Conservation (phyloP, 768 basidiomycete species). For the Kwoniella sp. region DNA sequence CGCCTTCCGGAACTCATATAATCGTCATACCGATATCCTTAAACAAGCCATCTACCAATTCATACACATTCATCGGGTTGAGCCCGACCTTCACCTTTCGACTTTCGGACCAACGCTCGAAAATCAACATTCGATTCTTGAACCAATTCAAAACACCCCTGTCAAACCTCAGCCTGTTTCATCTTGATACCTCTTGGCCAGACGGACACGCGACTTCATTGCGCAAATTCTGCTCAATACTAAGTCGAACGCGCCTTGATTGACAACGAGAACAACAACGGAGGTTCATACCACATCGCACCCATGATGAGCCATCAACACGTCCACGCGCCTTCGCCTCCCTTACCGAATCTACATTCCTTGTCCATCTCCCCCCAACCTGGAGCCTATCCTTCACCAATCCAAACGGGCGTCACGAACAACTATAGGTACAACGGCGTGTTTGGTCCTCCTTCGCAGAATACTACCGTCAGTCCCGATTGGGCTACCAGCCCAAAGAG, state of each 20-base stretch:
- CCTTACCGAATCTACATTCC: constrained; percentile 45
- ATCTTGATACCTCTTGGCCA: not conserved
- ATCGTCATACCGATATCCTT: not conserved
- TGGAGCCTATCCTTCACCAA: constrained; percentile 20
- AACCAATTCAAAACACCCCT: not conserved
- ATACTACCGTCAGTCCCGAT: constrained; percentile 26
- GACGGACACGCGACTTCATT: constrained; percentile 11
- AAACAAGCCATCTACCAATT: not conserved
- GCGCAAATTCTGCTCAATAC: no score
- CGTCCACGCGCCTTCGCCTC: constrained; percentile 33
- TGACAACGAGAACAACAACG: constrained; percentile 1
- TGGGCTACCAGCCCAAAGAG: constrained; percentile 30
- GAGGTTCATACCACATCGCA: not conserved
- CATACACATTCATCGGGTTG: constrained; percentile 2
- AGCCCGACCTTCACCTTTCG: not conserved
- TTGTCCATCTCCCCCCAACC: constrained; percentile 41
- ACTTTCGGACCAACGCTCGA: not conserved
- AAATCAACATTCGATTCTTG: not conserved
- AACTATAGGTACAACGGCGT: constrained; percentile 48
- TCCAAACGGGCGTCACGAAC: constrained; percentile 6
- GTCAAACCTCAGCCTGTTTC: not conserved
- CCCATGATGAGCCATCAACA: constrained; percentile 19
- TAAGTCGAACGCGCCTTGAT: no score
- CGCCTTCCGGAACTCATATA: not conserved
- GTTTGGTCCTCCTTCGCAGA: constrained; percentile 43